Percentiles rank a stretch among this genome's conserved stretches.
Conservation (phyloP, 129 eudicot genomes). For the Kitagawia praeruptora region DNA sequence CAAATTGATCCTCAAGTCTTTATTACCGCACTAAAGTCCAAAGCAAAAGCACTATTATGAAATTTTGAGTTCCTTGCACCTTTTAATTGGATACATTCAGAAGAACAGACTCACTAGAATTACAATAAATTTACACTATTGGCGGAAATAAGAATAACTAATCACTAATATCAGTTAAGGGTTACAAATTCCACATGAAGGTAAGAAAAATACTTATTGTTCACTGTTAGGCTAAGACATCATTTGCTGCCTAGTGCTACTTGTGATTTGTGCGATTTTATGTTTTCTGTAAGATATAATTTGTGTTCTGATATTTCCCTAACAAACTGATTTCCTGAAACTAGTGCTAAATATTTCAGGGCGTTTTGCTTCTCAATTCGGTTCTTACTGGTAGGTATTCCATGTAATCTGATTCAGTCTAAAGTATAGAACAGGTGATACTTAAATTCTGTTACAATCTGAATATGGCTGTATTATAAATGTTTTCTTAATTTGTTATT, state of each 20-base stretch:
- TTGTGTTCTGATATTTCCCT: neutral
- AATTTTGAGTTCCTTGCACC: neutral
- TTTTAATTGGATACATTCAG: neutral
- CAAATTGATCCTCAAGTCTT: neutral
- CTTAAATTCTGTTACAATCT: neutral
- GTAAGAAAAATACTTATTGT: neutral
- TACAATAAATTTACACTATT: neutral
- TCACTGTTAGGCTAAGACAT: neutral
- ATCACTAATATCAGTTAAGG: neutral
- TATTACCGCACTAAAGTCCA: neutral
- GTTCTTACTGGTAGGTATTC: constrained; percentile 76
- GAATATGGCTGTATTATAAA: neutral
- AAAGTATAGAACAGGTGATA: neutral
- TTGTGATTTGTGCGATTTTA: neutral
- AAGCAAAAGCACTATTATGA: no score
- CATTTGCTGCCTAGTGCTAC: neutral
- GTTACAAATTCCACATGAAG: neutral
- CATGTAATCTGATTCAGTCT: neutral
- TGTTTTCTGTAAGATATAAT: neutral
- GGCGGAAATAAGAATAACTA: neutral
- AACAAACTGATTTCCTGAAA: constrained; percentile 14
- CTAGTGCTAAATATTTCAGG: constrained; percentile 37
- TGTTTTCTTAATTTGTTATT: neutral
- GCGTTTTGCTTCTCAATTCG: constrained; percentile 78
- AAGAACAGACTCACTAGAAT: neutral